phyloP scores from a whole-genome alignment of 2,329 filamentous ascomycete genomes.

The Aspergillus calidoustus region DNA sequence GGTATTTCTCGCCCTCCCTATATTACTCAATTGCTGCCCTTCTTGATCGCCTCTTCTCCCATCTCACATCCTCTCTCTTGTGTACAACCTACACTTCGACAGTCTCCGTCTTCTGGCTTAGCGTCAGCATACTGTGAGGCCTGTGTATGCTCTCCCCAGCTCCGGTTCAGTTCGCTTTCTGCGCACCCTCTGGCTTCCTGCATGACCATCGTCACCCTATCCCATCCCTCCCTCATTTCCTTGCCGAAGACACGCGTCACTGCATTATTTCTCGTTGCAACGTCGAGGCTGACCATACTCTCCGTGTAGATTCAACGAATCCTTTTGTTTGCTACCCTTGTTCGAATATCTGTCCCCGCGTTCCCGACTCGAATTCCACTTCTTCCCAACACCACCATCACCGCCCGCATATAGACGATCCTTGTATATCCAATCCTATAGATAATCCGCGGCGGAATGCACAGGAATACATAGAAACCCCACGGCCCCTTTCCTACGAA shows the following conservation, averaged over 20 bases:
- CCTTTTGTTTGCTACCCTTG: constrained; percentile 10
- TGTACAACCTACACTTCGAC: constrained; percentile 7
- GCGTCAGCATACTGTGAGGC: constrained; percentile 19
- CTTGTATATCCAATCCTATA: constrained; percentile 8
- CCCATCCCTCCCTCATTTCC: constrained; percentile 18
- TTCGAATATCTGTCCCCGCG: constrained; percentile 15
- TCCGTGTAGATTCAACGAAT: constrained; percentile 18
- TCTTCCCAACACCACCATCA: constrained; percentile 17
- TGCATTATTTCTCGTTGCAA: constrained; percentile 20
- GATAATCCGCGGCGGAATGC: constrained; percentile 16
- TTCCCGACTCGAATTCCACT: constrained; percentile 10
- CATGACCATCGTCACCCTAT: constrained; percentile 27
- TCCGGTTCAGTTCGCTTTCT: constrained; percentile 3
- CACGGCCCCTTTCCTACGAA: constrained; percentile 3
- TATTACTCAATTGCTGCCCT: constrained; percentile 22
- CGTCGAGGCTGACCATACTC: constrained; percentile 13
- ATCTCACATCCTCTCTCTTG: constrained; percentile 7
- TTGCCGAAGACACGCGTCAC: constrained; percentile 27
- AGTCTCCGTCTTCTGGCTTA: constrained; percentile 5
- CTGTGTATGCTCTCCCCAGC: constrained; percentile 11
- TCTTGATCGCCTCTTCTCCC: constrained; percentile 4
- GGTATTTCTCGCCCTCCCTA: constrained; percentile 5
- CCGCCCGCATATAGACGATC: constrained; percentile 17
- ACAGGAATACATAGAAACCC: constrained; percentile 19
- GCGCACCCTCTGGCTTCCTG: constrained; percentile 24